These are phyloP conservation scores for Colletotrichum simmondsii DNA, from an alignment of 2,329 filamentous ascomycete species.

Conservation along the genomic window DNA sequence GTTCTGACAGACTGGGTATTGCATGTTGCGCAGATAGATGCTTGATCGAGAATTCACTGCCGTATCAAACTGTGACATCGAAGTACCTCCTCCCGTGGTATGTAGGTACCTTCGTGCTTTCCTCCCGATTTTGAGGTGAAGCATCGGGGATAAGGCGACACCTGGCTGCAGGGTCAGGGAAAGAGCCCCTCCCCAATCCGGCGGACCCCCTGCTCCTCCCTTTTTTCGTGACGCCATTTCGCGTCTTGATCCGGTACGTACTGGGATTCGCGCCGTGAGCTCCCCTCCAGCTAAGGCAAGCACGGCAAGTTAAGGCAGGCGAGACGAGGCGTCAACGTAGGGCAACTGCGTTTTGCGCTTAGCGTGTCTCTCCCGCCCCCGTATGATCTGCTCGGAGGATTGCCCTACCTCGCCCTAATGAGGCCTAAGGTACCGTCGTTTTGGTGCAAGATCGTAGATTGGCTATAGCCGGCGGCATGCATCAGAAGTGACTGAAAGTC, in stretches of 20 bases:
- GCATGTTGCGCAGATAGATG: too few relatives aligned
- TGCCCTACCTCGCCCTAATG: neutral
- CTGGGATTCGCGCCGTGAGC: neutral
- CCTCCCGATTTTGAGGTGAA: neutral
- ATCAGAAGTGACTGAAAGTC: neutral
- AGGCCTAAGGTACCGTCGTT: constrained; percentile 3
- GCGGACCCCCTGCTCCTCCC: neutral
- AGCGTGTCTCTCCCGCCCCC: constrained; percentile 28
- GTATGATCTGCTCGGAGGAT: constrained; percentile 32
- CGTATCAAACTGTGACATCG: too few relatives aligned
- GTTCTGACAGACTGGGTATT: too few relatives aligned
- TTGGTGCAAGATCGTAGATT: neutral
- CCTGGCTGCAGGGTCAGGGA: neutral
- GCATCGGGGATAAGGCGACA: neutral
- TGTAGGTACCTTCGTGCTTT: too few relatives aligned
- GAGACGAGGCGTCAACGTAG: constrained; percentile 14
- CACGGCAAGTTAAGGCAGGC: constrained; percentile 6
- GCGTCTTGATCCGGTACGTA: constrained; percentile 25
- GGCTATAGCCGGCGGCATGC: neutral
- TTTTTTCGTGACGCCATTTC: constrained; percentile 28
- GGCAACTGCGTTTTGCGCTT: constrained; percentile 11
- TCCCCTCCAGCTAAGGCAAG: constrained; percentile 20
- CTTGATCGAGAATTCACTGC: too few relatives aligned
- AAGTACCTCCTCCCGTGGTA: too few relatives aligned
- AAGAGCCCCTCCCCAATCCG: neutral